Percentiles rank a stretch among this genome's conserved stretches.
phyloP scores from a whole-genome alignment of 2,329 filamentous ascomycete genomes.

The Arthrobotrys conoides region DNA sequence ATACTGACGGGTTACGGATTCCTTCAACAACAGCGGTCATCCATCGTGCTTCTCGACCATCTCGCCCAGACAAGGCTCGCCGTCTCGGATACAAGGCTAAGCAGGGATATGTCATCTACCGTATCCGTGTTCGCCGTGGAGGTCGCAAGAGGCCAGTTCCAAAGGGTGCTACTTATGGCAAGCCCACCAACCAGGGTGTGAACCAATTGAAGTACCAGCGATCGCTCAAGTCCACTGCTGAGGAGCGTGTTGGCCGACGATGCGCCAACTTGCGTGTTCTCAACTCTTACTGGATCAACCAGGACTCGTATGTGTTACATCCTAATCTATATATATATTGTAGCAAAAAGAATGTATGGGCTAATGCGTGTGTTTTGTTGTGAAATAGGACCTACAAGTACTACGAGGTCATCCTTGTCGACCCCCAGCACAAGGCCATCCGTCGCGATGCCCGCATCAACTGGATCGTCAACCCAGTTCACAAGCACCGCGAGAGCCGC shows the following conservation, averaged over 20 bases:
- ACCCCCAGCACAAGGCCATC: conserved; percentile 99
- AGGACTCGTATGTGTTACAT: conserved; percentile 77
- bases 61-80: conserved; percentile 99
- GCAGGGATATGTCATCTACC: conserved; percentile 99
- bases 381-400: conserved; percentile 89
- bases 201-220: conserved; percentile 99
- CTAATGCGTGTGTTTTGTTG: conserved; percentile 20
- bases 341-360: background rate
- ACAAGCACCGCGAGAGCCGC: conserved; percentile 99
- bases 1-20: conserved; percentile 68
- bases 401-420: conserved; percentile 99
- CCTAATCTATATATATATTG: background rate
- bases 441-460: conserved; percentile 99
- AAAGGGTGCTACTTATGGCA: conserved; percentile 99
- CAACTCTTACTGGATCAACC: conserved; percentile 99
- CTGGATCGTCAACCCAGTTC: conserved; percentile 99
- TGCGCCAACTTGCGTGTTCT: conserved; percentile 99
- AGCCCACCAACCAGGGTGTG: conserved; percentile 99
- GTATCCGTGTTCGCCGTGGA: conserved; percentile 96
- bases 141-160: conserved; percentile 96
- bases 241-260: conserved; percentile 99
- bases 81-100: conserved; percentile 99
- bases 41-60: conserved; percentile 98
- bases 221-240: conserved; percentile 95
- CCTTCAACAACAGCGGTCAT: conserved; percentile 93